These are phyloP conservation scores for Pichia nakasei DNA, from an alignment of 805 yeast species.

Conservation along the genomic window DNA sequence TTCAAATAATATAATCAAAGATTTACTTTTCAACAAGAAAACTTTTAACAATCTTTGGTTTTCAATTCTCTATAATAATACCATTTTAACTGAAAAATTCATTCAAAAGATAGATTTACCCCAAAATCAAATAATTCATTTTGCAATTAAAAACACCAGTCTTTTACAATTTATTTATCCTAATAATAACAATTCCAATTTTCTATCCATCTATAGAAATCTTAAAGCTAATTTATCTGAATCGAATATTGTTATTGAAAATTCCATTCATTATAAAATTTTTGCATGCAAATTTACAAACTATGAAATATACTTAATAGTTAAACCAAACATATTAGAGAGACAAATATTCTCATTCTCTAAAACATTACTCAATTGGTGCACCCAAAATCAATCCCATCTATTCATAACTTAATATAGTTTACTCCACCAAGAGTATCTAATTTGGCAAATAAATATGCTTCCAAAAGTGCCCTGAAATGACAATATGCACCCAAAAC, in stretches of 20 bases:
- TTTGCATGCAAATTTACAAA: background rate
- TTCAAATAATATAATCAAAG: slow-evolving; percentile 41
- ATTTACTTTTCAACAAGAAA: slow-evolving; percentile 29
- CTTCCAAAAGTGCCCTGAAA: slow-evolving; percentile 48
- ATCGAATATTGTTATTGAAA: slow-evolving; percentile 14
- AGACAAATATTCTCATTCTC: background rate
- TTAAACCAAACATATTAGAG: background rate
- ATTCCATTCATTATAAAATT: background rate
- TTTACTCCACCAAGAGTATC: slow-evolving; percentile 6
- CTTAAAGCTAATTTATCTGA: slow-evolving; percentile 8
- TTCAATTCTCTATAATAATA: slow-evolving; percentile 5
- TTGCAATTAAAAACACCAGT: slow-evolving; percentile 64
- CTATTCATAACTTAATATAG: background rate
- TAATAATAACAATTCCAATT: slow-evolving; percentile 16
- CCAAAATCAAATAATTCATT: slow-evolving; percentile 36
- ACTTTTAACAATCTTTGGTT: slow-evolving; percentile 11
- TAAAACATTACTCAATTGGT: background rate
- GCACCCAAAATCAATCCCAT: background rate
- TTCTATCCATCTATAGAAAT: slow-evolving; percentile 22
- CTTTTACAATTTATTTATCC: slow-evolving; percentile 47
- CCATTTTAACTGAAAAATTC: slow-evolving; percentile 24
- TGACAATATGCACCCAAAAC: slow-evolving; percentile 73
- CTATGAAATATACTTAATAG: background rate
- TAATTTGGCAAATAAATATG: slow-evolving; percentile 44
- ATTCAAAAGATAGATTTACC: slow-evolving; percentile 35